Base-by-base conservation (phyloP, 805 yeast genomes). In the Ascoidea asiatica region DNA sequence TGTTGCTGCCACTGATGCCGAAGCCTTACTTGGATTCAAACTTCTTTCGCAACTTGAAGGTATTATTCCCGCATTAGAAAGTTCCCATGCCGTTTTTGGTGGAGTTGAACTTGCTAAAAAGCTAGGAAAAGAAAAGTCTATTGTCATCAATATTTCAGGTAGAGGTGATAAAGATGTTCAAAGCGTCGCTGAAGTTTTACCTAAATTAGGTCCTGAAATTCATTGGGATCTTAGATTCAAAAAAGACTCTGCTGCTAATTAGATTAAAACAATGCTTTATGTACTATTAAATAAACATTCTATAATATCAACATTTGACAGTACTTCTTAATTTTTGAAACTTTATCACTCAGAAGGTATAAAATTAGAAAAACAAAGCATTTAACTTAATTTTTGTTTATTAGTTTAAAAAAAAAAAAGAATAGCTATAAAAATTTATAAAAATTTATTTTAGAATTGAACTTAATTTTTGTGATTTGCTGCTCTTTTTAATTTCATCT, bases 81-180 rank as follows among this genome's bases (percentile, higher is more conserved):
- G 96, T 1, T 83, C 97, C 11, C 99, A 92, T 62, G 99, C 99
- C 38, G 77, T 92, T 44, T 84, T 72, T 59, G 97, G 96, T 54
- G 99, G 89, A 41, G 70, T 85, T 48, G 76, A 88, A 64, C 72
- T 85, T 42, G 98, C 99, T 23, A 79, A 86, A 69, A 81, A 79
- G 17, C 71, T 92, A 81, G 59, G 73, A 20, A 73, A 79, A 52
- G 95, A 83, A 52, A 73, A 88, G 65, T 78, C 87, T 59, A 69
- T 92, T 47, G 81, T 92, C 48, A 82, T 92, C 58, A 88, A 88
- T 61, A 75, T 92, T 46, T 87, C 96, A 43, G 99, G 99, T 56
- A 85, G 99, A 73, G 99, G 98, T 67, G 98, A 92, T 63, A 92
- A 92, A 69, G 98, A 92, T 63, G 98, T 92, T 37, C 96, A 88